A percentile compares a stretch with the other conserved stretches of the same genome.
Conservation (phyloP, 805 yeast genomes). For the Ogataea paraovalis region DNA sequence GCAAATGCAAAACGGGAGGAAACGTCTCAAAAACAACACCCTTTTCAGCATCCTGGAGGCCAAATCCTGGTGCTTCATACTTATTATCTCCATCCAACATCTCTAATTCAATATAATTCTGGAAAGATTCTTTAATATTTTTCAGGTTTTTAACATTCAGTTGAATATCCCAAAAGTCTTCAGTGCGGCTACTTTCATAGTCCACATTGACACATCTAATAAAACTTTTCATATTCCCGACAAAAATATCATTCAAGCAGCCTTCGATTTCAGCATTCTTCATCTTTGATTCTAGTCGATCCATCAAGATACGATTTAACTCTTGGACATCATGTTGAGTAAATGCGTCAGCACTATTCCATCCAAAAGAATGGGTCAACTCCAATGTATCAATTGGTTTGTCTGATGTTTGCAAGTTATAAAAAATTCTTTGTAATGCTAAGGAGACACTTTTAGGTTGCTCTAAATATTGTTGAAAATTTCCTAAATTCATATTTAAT, state of each 20-base stretch:
- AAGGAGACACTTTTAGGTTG: conserved; percentile 61
- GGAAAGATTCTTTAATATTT: conserved; percentile 70
- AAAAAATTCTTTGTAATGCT: conserved; percentile 85
- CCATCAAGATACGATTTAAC: conserved; percentile 92
- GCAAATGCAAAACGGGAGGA: conserved; percentile 92
- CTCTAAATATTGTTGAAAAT: conserved; percentile 25
- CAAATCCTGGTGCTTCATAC: conserved; percentile 85
- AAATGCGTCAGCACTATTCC: conserved; percentile 95
- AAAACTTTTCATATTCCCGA: conserved; percentile 94
- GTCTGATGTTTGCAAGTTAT: conserved; percentile 66
- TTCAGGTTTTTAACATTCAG: conserved; percentile 82
- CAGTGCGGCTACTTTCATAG: conserved; percentile 85
- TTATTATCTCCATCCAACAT: conserved; percentile 91
- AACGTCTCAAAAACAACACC: conserved; percentile 89
- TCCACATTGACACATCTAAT: conserved; percentile 91
- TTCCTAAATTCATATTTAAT: conserved; percentile 30
- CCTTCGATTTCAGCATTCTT: conserved; percentile 80
- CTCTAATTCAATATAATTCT: conserved; percentile 84
- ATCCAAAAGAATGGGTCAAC: conserved; percentile 89
- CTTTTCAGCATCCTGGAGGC: conserved; percentile 92
- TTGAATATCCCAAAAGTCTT: conserved; percentile 98
- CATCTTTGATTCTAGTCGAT: conserved; percentile 85
- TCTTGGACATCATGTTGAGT: conserved; percentile 99
- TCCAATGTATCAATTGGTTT: conserved; percentile 82
- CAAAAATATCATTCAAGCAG: conserved; percentile 75